Evolutionary conservation across 2,329 filamentous ascomycete genomes (phyloP).

Genomic region (Didymella segeticola): DNA sequence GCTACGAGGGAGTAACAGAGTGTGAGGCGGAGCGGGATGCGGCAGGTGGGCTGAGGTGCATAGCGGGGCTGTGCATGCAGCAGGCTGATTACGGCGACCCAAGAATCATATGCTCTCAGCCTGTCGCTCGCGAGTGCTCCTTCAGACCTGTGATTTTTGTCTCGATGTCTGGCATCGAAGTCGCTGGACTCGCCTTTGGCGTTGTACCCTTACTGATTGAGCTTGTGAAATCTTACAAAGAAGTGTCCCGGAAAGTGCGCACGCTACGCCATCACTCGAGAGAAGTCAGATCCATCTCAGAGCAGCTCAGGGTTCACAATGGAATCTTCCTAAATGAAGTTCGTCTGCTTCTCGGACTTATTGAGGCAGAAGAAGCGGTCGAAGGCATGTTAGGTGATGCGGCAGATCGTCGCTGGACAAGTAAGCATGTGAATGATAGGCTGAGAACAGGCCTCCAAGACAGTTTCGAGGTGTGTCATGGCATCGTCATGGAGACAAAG

Average conservation of each 20-base stretch:
- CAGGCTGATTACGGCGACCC: background rate
- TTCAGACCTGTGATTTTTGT: background rate
- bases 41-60: background rate
- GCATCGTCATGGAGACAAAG: slow-evolving; percentile 25
- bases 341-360: slow-evolving; percentile 23
- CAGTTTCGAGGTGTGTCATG: slow-evolving; percentile 21
- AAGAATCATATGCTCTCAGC: background rate
- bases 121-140: background rate
- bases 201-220: slow-evolving; percentile 33
- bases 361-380: slow-evolving; percentile 22
- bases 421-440: slow-evolving; percentile 23
- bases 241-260: slow-evolving; percentile 13
- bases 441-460: slow-evolving; percentile 21
- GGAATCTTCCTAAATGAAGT: slow-evolving; percentile 33
- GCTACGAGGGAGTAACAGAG: background rate
- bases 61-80: slow-evolving; percentile 9
- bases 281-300: slow-evolving; percentile 24
- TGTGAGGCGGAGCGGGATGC: background rate
- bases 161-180: slow-evolving; percentile 29
- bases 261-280: slow-evolving; percentile 28
- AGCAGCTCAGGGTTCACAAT: slow-evolving; percentile 23
- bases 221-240: slow-evolving; percentile 27
- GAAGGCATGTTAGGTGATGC: slow-evolving; percentile 28
- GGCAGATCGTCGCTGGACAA: slow-evolving; percentile 22
- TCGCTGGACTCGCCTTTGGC: slow-evolving; percentile 30